Evolutionary conservation across 2,329 filamentous ascomycete species (phyloP).

Genomic region (Didymella lethalis): DNA sequence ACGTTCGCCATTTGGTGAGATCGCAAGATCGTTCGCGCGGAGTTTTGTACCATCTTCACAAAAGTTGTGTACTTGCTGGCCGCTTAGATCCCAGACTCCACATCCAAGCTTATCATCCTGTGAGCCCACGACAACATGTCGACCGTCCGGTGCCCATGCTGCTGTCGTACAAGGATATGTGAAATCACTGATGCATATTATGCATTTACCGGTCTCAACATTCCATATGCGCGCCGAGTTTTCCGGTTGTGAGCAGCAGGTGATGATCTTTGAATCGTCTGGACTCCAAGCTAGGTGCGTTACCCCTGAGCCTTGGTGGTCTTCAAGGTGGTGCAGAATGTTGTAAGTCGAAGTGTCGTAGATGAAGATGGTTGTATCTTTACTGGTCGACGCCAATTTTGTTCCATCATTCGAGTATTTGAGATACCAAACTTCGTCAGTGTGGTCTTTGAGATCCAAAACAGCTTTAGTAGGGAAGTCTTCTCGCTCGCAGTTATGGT

Average conservation of each 20-base stretch:
- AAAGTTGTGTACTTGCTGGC: constrained; percentile 71
- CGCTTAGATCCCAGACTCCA: constrained; percentile 67
- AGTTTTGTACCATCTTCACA: constrained; percentile 63
- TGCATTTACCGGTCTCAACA: constrained; percentile 59
- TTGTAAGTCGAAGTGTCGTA: constrained; percentile 79
- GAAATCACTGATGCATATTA: constrained; percentile 70
- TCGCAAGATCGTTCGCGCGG: constrained; percentile 83
- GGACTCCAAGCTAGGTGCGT: constrained; percentile 90
- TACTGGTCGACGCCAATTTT: constrained; percentile 82
- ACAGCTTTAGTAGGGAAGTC: constrained; percentile 79
- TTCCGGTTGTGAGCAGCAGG: constrained; percentile 73
- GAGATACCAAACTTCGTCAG: constrained; percentile 89
- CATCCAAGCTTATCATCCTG: constrained; percentile 50
- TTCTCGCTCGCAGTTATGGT: constrained; percentile 81
- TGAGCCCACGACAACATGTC: constrained; percentile 75
- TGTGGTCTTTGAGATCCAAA: constrained; percentile 74
- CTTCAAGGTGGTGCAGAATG: constrained; percentile 67
- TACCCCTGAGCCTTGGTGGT: constrained; percentile 74
- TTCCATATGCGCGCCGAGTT: constrained; percentile 79
- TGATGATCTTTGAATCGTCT: constrained; percentile 85
- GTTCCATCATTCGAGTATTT: constrained; percentile 88
- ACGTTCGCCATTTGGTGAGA: constrained; percentile 80
- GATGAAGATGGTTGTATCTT: constrained; percentile 76
- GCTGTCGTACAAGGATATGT: constrained; percentile 87
- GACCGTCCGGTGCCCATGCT: constrained; percentile 83